A percentile compares a stretch with the other conserved stretches of the same genome.
Evolutionary conservation across 257 asterid species (phyloP).

Genomic region (Nemophila menziesii): DNA sequence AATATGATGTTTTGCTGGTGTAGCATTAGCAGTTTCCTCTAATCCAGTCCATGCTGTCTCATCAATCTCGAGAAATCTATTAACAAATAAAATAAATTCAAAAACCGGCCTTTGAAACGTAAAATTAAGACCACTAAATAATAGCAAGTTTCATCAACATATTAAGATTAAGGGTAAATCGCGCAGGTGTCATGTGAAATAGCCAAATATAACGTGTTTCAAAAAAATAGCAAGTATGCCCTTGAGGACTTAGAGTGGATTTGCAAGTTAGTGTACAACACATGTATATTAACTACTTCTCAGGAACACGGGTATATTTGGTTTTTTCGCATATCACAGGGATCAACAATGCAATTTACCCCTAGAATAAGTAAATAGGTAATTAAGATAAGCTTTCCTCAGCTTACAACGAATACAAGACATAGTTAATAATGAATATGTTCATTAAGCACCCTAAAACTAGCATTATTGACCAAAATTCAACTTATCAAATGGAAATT

Average conservation of each 20-base stretch:
- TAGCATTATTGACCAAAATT: not conserved
- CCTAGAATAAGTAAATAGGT: not conserved
- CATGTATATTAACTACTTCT: too few species aligned
- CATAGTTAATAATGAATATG: not conserved
- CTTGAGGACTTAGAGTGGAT: too few species aligned
- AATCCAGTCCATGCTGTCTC: conserved; percentile 66
- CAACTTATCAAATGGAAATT: not conserved
- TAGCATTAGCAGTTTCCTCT: conserved; percentile 60
- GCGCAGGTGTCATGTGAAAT: too few species aligned
- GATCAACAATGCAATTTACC: too few species aligned
- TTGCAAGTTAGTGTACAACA: too few species aligned
- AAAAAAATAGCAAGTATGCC: too few species aligned
- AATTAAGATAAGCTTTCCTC: not conserved
- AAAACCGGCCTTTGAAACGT: not conserved
- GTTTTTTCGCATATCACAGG: too few species aligned
- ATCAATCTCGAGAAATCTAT: conserved; percentile 62
- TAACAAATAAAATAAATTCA: not conserved
- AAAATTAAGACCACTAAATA: not conserved
- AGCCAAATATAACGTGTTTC: too few species aligned
- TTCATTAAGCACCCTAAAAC: not conserved
- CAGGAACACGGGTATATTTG: too few species aligned
- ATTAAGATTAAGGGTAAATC: too few species aligned
- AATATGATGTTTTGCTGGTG: conserved; percentile 54
- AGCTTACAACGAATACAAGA: not conserved
- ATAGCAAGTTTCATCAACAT: not conserved